A percentile compares a stretch with the other conserved stretches of the same genome.
Evolutionary conservation across 1,284 basidiomycete genomes (phyloP).

Genomic region (Microbotryomycetes sp.): DNA sequence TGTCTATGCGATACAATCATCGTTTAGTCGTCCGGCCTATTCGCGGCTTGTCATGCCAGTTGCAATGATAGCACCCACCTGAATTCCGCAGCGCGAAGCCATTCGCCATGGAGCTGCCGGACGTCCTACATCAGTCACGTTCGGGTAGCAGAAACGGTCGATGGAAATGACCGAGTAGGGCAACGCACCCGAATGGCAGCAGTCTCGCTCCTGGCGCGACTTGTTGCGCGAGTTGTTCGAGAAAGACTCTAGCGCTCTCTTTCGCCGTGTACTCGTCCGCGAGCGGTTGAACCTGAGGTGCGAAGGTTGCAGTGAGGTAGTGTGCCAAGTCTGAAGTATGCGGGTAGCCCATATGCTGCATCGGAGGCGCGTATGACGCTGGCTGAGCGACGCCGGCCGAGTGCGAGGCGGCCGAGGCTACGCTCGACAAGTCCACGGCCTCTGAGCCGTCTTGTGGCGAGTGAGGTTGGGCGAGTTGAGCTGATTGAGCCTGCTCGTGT

Average conservation of each 20-base stretch:
- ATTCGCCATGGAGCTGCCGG: constrained; percentile 58
- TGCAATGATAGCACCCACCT: constrained; percentile 51
- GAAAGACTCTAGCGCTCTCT: constrained; percentile 88
- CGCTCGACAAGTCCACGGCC: too few relatives aligned
- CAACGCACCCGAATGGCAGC: constrained; percentile 74
- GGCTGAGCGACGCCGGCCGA: too few relatives aligned
- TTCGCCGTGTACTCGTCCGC: constrained; percentile 77
- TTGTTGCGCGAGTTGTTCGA: constrained; percentile 87
- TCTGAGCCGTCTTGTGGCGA: too few relatives aligned
- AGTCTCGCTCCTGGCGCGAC: constrained; percentile 87
- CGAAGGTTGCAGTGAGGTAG: constrained; percentile 46
- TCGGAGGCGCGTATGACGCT: too few relatives aligned
- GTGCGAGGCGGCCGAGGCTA: too few relatives aligned
- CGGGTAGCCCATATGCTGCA: constrained; percentile 3
- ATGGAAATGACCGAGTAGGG: constrained; percentile 50
- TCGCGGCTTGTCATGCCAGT: neutral
- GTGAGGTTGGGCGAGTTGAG: too few relatives aligned
- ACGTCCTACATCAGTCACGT: neutral
- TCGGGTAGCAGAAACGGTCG: neutral
- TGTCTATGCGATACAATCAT: constrained; percentile 55
- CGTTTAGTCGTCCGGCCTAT: neutral
- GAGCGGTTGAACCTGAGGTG: constrained; percentile 80
- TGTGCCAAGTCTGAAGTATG: constrained; percentile 19
- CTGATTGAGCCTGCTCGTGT: too few relatives aligned
- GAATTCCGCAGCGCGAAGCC: constrained; percentile 91